These are phyloP conservation scores for Jatropha podagrica DNA, from an alignment of 441 rosid genomes.

Conservation along the genomic window DNA sequence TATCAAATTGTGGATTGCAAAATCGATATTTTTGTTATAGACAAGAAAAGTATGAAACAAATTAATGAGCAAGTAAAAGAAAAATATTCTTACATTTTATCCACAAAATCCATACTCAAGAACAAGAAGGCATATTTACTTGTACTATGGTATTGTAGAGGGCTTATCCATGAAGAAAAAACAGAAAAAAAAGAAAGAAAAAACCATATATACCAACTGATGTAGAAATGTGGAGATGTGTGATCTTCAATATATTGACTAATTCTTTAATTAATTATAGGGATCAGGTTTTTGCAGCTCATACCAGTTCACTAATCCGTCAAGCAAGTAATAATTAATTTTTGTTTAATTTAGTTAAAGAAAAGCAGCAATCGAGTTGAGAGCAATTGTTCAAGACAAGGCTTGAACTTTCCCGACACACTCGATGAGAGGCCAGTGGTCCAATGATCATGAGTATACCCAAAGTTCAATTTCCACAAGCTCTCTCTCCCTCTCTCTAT, in stretches of 20 bases:
- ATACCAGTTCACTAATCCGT: not conserved
- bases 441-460: constrained; percentile 34
- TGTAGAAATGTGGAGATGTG: not conserved
- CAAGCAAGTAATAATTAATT: not conserved
- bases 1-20: too few species aligned
- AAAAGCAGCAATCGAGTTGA: constrained; percentile 19
- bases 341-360: constrained; percentile 5
- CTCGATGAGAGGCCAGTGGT: constrained; percentile 34
- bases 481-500: constrained; percentile 2
- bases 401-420: constrained; percentile 32
- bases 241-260: constrained; percentile 2
- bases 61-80: too few species aligned
- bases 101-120: too few species aligned
- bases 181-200: not conserved
- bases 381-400: constrained; percentile 29
- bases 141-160: too few species aligned
- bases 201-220: not conserved
- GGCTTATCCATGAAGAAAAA: too few species aligned
- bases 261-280: not conserved
- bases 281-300: too few species aligned
- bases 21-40: too few species aligned
- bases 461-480: constrained; percentile 26
- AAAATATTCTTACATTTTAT: too few species aligned
- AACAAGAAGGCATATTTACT: too few species aligned
- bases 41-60: too few species aligned